Evolutionary conservation across 352 stramenopile genomes (phyloP), one percentile per base, ranked within the genome.

Genomic region (Pythium coloratum): DNA sequence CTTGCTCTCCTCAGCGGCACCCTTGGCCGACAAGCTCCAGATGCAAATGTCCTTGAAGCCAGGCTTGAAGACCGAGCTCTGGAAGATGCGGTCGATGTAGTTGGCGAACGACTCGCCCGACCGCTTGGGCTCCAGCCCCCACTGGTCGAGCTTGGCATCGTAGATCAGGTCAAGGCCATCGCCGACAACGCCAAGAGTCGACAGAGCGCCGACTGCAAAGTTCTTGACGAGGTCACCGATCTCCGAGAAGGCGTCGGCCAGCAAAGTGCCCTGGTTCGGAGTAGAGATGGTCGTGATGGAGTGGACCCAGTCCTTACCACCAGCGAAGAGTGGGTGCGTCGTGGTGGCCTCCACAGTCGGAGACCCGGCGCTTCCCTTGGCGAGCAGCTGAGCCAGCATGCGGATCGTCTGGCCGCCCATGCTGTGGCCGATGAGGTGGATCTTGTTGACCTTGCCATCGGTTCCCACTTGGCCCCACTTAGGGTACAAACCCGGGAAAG

Each of bases 351-450:
- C 72, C 2, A 55, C 55, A 10, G 76, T 67, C 0, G 75, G 81
- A 1, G 83, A 75, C 0, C 78, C 81, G 3, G 62, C 75, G 0
- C 64, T 76, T 7, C 85, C 85, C 7, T 89, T 69, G 16, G 64
- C 59, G 0, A 91, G 72, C 34, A 93, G 24, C 67, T 91, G 78
- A 26, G 82, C 62, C 13, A 93, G 69, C 81, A 91, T 93, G 47
- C 85, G 80, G 20, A 90, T 72, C 6, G 85, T 93, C 64, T 87
- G 78, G n/a, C 85, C 85, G 38, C 85, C 85, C 83, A 94, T 92
- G 38, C 78, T 89, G 80, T 94, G 85, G 16, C 85, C 83, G 3
- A 93, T n/a, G 16, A 93, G 61, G 57, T 91, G 82, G 1, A 93
- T 63, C 60, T 89, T 90, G 58, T 90, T 82, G 55, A 88, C 69